A percentile compares a stretch with the other conserved stretches of the same genome.
Conservation (phyloP, 2,329 filamentous ascomycete genomes). For the Colletotrichum sp. region DNA sequence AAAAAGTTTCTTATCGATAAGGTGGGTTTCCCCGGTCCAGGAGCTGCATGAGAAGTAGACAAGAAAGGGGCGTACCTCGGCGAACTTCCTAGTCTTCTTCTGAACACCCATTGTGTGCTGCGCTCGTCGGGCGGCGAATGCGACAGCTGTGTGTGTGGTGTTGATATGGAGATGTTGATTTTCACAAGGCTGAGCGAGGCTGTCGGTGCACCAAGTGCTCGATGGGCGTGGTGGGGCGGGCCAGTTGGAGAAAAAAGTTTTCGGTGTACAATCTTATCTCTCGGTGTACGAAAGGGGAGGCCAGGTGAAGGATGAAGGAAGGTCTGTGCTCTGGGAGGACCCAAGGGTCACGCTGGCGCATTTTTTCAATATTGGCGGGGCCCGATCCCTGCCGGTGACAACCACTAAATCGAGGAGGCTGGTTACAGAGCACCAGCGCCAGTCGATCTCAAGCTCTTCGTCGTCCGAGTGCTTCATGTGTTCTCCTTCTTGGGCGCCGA, state of each 20-base stretch:
- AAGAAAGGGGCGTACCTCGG: constrained; percentile 51
- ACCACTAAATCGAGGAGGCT: not conserved
- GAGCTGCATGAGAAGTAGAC: not conserved
- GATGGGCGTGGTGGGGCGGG: constrained; percentile 2
- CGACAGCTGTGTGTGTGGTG: not conserved
- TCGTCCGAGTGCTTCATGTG: not conserved
- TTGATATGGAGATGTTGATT: not conserved
- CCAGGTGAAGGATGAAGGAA: not conserved
- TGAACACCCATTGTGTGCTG: constrained; percentile 74
- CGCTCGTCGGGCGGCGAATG: not conserved
- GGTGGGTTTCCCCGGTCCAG: not conserved
- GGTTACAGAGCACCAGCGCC: not conserved
- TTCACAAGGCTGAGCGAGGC: constrained; percentile 11
- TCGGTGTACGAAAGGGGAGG: not conserved
- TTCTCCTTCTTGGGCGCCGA: not conserved
- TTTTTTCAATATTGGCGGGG: not conserved
- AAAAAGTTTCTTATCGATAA: constrained; percentile 15
- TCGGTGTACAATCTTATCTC: constrained; percentile 5
- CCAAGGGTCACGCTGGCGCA: not conserved
- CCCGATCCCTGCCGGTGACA: not conserved
- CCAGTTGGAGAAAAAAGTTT: constrained; percentile 8
- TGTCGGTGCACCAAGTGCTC: not conserved
- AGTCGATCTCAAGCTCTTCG: not conserved
- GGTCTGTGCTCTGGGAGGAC: not conserved
- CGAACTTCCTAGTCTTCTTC: constrained; percentile 94